A percentile compares a stretch with the other conserved stretches of the same genome.
phyloP scores from a whole-genome alignment of 371 early-diverging fungal genomes.

The Mortierella sp. region DNA sequence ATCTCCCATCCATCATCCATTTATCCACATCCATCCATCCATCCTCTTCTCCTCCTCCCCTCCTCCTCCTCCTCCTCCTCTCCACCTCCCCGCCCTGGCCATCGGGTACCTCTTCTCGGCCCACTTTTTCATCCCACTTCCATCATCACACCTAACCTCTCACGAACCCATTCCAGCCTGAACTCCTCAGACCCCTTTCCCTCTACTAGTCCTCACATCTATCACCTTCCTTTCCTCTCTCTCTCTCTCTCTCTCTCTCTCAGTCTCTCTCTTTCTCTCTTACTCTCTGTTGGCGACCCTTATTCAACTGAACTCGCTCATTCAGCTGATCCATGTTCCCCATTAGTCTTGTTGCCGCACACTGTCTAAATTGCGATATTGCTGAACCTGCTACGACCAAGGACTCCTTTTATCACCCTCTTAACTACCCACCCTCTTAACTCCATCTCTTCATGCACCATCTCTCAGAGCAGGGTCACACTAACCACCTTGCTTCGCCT shows the following conservation, averaged over 20 bases:
- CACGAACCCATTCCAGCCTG: not conserved
- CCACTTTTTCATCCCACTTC: not conserved
- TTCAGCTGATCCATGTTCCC: not conserved
- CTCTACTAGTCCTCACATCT: not conserved
- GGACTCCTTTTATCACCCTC: no score
- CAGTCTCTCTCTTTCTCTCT: not conserved
- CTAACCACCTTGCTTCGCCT: conserved; percentile 6
- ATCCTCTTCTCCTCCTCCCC: not conserved
- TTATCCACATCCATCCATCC: not conserved
- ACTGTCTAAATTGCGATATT: not conserved
- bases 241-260: not conserved
- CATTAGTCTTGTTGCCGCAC: no score
- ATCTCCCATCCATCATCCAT: not conserved
- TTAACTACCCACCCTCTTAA: not conserved
- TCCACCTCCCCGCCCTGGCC: no score
- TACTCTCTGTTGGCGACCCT: not conserved
- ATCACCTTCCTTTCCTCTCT: not conserved
- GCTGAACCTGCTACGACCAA: no score
- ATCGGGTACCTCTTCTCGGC: not conserved
- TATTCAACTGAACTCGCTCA: not conserved
- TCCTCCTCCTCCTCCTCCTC: not conserved
- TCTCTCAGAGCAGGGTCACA: conserved; percentile 3
- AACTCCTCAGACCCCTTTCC: not conserved
- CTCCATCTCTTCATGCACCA: not conserved
- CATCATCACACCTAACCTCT: no score